phyloP scores from a whole-genome alignment of 768 basidiomycete species.

The Suillus bovinus region DNA sequence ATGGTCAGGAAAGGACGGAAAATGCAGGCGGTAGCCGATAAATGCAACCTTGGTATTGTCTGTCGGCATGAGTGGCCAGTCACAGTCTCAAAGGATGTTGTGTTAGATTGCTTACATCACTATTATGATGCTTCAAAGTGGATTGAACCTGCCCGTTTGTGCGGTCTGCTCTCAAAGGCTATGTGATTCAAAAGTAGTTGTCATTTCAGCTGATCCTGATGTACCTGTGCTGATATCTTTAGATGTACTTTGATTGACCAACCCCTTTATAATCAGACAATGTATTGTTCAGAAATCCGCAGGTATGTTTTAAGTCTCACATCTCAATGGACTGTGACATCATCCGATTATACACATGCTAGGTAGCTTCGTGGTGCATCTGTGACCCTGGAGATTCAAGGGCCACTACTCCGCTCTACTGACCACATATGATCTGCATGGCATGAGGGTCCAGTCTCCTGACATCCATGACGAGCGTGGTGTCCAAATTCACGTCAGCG shows the following conservation, averaged over 20 bases:
- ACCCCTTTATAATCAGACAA: background rate
- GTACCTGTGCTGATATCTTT: background rate
- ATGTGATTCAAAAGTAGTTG: background rate
- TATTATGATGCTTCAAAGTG: background rate
- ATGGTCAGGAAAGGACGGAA: background rate
- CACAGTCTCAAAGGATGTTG: background rate
- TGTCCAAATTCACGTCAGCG: no score
- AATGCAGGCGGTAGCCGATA: background rate
- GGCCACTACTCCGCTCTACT: no score
- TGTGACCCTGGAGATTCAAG: no score
- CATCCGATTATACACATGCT: no score
- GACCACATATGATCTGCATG: no score
- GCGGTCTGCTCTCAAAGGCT: background rate
- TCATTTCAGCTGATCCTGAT: background rate
- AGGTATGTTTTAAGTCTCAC: no score
- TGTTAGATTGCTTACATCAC: background rate
- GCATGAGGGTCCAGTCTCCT: no score
- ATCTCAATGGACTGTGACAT: no score
- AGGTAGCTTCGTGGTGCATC: no score
- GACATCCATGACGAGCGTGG: no score
- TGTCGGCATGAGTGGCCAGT: background rate
- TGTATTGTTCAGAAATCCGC: background rate
- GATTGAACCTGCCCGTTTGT: background rate
- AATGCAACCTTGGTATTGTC: background rate
- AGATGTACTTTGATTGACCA: background rate